Base-by-base conservation (phyloP, 805 yeast species). In the Myxozyma neglecta region DNA sequence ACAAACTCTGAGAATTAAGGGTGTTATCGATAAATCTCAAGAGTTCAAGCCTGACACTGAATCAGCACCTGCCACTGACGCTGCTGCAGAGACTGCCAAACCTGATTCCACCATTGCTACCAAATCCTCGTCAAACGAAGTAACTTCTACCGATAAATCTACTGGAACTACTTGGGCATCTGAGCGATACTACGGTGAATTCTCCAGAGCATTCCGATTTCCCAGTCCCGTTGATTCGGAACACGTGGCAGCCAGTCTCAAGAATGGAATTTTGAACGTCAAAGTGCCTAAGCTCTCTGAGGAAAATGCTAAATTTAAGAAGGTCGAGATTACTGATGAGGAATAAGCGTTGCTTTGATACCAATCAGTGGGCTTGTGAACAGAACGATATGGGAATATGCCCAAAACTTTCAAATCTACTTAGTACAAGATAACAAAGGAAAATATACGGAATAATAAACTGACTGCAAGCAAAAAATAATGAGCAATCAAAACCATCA, bases 201-300 rank as follows among this genome's bases (percentile, higher is more conserved):
- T 64, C 53, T 55, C 66, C 6, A 42, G 69, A n/a, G 50, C 68
- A 18, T 64, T 66, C 58, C 36, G 60, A 47, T 66, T 66, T 58
- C 69, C 69, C 16, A 20, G 48, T 8, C 50, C 56, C 16, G 60
- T 66, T 39, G 68, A 66, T 35, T 10, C 68, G 10, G 53, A 53
- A 20, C 32, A 49, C 11, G 66, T 64, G 9, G 54, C 63, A 2
- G 69, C 69, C 0, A 18, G 51, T 32, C 56, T 66, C 29, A 61
- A 59, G 58, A 59, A 66, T 40, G 69, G 69, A 8, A 40, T 66
- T 10, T 42, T 66, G 49, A 44, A 55, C 34, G 56, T 66, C 35
- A 55, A 52, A 20, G 68, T 66, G 20, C 69, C 68, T 4, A 66
- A 66, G 48, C 47, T 49, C 6, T 35, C 20, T 5, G 56, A 53